Conservation (phyloP, 1,284 basidiomycete species). For the Vanrija pseudolonga region DNA sequence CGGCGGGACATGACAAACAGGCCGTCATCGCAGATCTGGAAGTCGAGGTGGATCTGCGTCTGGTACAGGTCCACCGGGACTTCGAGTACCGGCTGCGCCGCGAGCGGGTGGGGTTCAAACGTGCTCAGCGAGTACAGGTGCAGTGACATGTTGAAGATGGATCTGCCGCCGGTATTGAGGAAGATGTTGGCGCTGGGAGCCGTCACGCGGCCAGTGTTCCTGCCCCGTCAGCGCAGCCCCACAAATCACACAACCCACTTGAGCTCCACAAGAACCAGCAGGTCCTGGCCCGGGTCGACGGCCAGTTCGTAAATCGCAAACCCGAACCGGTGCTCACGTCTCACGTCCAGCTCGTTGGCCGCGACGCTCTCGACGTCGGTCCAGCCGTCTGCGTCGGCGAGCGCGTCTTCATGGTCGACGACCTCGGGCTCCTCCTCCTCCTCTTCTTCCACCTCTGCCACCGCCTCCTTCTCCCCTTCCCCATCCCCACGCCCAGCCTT, state of each 20-base stretch:
- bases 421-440: conserved; percentile 10
- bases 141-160: conserved; percentile 23
- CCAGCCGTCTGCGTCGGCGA: conserved; percentile 7
- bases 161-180: too few relatives aligned
- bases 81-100: conserved; percentile 24
- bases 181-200: too few relatives aligned
- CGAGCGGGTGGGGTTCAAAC: conserved; percentile 41
- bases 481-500: conserved; percentile 22
- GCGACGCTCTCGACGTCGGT: conserved; percentile 14
- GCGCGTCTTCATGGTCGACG: conserved; percentile 4
- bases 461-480: conserved; percentile 18
- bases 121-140: conserved; percentile 42
- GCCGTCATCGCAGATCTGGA: conserved; percentile 48
- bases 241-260: conserved; percentile 24
- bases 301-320: conserved; percentile 45
- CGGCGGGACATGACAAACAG: conserved; percentile 39
- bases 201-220: too few relatives aligned
- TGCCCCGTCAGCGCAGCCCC: not conserved
- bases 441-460: conserved; percentile 1
- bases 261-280: conserved; percentile 40
- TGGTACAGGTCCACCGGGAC: conserved; percentile 21
- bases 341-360: conserved; percentile 43
- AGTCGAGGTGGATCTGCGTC: conserved; percentile 25
- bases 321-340: conserved; percentile 24
- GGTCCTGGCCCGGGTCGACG: conserved; percentile 47